phyloP scores from a whole-genome alignment of 768 basidiomycete genomes.

The Pleurotus salmoneostramineus region DNA sequence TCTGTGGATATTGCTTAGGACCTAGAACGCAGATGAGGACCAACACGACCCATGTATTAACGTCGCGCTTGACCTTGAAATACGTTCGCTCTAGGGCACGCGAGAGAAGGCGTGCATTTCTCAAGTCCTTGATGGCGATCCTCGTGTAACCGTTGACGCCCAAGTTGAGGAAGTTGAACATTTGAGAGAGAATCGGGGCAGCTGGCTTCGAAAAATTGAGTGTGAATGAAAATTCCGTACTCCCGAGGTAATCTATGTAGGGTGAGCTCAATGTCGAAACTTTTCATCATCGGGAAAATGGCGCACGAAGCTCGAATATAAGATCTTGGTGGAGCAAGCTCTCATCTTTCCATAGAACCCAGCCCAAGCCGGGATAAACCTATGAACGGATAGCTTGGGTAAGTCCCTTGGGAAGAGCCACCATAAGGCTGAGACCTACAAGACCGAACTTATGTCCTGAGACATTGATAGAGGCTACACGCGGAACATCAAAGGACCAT shows the following conservation, averaged over 20 bases:
- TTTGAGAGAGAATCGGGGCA: slow-evolving; percentile 52
- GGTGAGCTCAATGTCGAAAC: too few relatives aligned
- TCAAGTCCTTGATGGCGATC: slow-evolving; percentile 39
- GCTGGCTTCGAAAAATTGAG: slow-evolving; percentile 60
- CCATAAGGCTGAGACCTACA: slow-evolving; percentile 10
- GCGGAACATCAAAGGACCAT: slow-evolving; percentile 57
- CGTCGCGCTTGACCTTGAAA: slow-evolving; percentile 29
- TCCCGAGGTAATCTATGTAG: slow-evolving; percentile 45
- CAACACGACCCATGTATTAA: neutral
- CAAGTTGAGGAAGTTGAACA: slow-evolving; percentile 59
- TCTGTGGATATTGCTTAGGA: slow-evolving; percentile 47
- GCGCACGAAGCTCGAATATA: slow-evolving; percentile 58
- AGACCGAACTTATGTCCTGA: slow-evolving; percentile 59
- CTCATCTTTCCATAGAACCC: slow-evolving; percentile 60
- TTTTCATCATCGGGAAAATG: slow-evolving; percentile 11
- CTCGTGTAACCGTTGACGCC: slow-evolving; percentile 52
- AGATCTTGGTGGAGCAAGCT: slow-evolving; percentile 56
- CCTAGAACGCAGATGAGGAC: slow-evolving; percentile 17
- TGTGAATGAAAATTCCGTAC: slow-evolving; percentile 58
- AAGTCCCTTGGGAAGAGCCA: neutral
- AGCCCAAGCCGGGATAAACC: slow-evolving; percentile 52
- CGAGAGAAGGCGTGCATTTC: slow-evolving; percentile 54
- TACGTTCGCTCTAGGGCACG: slow-evolving; percentile 53
- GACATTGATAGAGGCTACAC: slow-evolving; percentile 50
- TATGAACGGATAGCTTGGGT: slow-evolving; percentile 13